These are phyloP conservation scores for Fraxinus anomala DNA, from an alignment of 257 asterid species.

Conservation along the genomic window DNA sequence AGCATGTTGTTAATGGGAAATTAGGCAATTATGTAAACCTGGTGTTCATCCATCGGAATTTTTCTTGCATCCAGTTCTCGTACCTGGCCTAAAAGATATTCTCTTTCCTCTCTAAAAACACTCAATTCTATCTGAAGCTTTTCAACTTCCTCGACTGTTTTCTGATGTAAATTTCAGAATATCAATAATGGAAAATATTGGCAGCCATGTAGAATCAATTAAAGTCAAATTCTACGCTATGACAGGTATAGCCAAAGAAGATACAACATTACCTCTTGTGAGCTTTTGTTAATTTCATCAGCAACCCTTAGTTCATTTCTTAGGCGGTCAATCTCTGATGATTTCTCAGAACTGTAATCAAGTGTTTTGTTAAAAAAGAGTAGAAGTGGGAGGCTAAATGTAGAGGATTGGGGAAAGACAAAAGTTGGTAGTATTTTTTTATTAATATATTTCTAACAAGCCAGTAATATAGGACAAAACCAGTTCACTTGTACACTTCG, in stretches of 20 bases:
- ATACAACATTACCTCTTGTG: constrained; percentile 45
- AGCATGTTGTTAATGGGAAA: constrained; percentile 11
- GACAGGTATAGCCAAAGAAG: constrained; percentile 21
- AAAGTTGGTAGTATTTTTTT: constrained; percentile 6
- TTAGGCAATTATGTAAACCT: constrained; percentile 39
- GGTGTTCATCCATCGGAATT: constrained; percentile 35
- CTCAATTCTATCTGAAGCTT: constrained; percentile 51
- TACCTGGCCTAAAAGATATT: constrained; percentile 37
- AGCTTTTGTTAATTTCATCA: constrained; percentile 40
- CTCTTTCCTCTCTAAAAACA: constrained; percentile 52
- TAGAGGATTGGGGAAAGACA: neutral
- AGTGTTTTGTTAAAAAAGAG: constrained; percentile 17
- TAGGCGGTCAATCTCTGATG: constrained; percentile 45
- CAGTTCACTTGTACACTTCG: neutral
- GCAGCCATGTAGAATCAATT: constrained; percentile 22
- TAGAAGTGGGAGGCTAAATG: constrained; percentile 11
- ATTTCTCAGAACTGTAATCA: constrained; percentile 43
- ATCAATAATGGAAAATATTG: constrained; percentile 29
- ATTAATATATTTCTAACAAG: neutral
- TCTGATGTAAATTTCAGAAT: constrained; percentile 31
- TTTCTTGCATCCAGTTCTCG: constrained; percentile 41
- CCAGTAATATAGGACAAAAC: constrained; percentile 13
- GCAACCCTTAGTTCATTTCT: constrained; percentile 44
- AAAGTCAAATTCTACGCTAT: constrained; percentile 15
- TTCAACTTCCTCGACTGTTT: constrained; percentile 41